Conservation (phyloP, 1,139 yeast species). For the Scheffersomyces parashehatae region DNA sequence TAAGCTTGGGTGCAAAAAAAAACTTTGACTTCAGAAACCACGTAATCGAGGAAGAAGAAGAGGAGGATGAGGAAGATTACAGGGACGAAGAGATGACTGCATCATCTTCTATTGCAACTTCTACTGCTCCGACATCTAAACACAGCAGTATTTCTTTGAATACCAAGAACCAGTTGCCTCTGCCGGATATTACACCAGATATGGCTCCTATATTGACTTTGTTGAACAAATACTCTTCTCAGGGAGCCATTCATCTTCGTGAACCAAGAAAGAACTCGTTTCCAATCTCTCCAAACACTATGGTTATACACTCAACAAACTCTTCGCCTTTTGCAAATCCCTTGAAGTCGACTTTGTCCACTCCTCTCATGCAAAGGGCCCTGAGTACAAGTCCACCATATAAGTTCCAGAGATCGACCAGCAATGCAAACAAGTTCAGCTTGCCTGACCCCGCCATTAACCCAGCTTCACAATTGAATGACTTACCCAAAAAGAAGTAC, state of each 20-base stretch:
- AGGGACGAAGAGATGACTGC: conserved; percentile 3
- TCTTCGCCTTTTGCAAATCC: conserved; percentile 28
- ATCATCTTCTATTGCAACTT: background rate
- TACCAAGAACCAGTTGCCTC: conserved; percentile 30
- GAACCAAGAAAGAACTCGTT: conserved; percentile 10
- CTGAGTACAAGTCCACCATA: background rate
- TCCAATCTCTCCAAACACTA: conserved; percentile 12
- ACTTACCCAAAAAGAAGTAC: conserved; percentile 27
- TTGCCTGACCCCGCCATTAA: conserved; percentile 46
- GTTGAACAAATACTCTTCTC: conserved; percentile 23
- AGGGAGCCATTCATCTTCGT: background rate
- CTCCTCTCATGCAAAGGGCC: conserved; percentile 2
- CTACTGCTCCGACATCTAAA: background rate
- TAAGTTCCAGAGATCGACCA: background rate
- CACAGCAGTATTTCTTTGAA: conserved; percentile 2
- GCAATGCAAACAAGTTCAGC: conserved; percentile 18
- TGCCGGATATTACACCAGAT: conserved; percentile 48
- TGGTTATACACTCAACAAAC: conserved; percentile 17
- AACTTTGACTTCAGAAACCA: background rate
- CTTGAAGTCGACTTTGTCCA: conserved; percentile 15
- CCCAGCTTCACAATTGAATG: conserved; percentile 8
- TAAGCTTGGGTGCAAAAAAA: conserved; percentile 1
- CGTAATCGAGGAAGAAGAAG: conserved; percentile 12
- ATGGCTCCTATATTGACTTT: conserved; percentile 37
- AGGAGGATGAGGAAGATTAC: conserved; percentile 9